phyloP scores from a whole-genome alignment of 2,329 filamentous ascomycete genomes.

The Neonectria magnoliae region DNA sequence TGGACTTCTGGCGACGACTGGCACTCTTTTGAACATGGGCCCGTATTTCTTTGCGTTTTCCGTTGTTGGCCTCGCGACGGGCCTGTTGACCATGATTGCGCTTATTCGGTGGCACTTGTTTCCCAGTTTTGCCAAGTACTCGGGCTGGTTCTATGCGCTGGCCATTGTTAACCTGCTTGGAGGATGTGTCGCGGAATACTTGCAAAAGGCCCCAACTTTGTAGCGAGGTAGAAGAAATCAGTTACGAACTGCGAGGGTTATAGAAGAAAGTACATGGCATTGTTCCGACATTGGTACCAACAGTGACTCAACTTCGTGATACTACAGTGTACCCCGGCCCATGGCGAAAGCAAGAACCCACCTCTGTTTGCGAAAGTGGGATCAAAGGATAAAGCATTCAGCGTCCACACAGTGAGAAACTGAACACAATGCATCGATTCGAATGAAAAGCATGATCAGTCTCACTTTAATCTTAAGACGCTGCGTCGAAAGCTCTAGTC shows the following conservation, averaged over 20 bases:
- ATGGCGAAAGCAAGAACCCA: no score
- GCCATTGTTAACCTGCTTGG: constrained; percentile 31
- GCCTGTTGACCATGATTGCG: constrained; percentile 27
- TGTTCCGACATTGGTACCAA: no score
- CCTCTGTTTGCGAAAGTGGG: no score
- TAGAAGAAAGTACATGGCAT: background rate
- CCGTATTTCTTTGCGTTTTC: constrained; percentile 29
- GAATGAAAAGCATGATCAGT: no score
- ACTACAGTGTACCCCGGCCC: no score
- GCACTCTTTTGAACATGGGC: constrained; percentile 16
- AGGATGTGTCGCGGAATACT: constrained; percentile 24
- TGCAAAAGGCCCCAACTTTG: constrained; percentile 15
- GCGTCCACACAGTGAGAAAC: no score
- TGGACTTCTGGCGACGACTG: constrained; percentile 20
- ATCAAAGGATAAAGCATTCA: no score
- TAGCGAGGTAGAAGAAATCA: background rate
- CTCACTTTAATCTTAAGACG: no score
- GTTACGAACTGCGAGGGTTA: background rate
- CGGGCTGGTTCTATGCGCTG: constrained; percentile 32
- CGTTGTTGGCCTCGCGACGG: constrained; percentile 23
- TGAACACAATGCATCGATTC: no score
- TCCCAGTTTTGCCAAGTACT: constrained; percentile 23
- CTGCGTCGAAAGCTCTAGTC: no score
- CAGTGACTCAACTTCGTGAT: no score
- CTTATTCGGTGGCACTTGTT: constrained; percentile 25